Conservation (phyloP, 495 filamentous ascomycete genomes). For the Penicillium desertorum region DNA sequence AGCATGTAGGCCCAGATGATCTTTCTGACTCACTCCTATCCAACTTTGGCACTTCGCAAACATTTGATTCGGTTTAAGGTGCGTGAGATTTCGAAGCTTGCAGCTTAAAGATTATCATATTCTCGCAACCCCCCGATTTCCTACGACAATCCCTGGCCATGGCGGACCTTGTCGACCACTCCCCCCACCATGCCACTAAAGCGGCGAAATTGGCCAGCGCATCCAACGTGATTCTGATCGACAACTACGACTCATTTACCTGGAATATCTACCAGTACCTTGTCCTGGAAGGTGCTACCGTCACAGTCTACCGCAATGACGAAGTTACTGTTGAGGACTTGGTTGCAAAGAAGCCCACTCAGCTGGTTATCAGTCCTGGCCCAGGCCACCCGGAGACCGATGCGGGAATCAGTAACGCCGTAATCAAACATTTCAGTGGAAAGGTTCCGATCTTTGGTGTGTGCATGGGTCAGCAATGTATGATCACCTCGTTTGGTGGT, state of each 20-base stretch:
- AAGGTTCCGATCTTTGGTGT: conserved; percentile 97
- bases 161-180: conserved; percentile 73
- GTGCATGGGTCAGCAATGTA: conserved; percentile 99
- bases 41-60: not conserved
- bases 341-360: conserved; percentile 78
- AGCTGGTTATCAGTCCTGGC: conserved; percentile 91
- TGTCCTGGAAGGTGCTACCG: conserved; percentile 85
- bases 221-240: conserved; percentile 89
- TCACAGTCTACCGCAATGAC: conserved; percentile 90
- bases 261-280: conserved; percentile 99
- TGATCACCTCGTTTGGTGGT: conserved; percentile 88
- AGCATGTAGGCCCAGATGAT: not conserved
- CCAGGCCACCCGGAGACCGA: conserved; percentile 89
- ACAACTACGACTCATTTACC: conserved; percentile 99
- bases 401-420: conserved; percentile 87
- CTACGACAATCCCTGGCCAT: conserved; percentile 12
- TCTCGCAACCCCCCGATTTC: conserved; percentile 2
- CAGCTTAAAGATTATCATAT: conserved; percentile 13
- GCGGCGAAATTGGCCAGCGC: conserved; percentile 68
- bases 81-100: conserved; percentile 5
- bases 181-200: conserved; percentile 74
- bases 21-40: conserved; percentile 22
- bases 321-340: conserved; percentile 82
- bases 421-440: conserved; percentile 88
- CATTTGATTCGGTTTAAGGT: not conserved